phyloP scores from a whole-genome alignment of 1,139 yeast species.

The Williopsis jadinii region DNA sequence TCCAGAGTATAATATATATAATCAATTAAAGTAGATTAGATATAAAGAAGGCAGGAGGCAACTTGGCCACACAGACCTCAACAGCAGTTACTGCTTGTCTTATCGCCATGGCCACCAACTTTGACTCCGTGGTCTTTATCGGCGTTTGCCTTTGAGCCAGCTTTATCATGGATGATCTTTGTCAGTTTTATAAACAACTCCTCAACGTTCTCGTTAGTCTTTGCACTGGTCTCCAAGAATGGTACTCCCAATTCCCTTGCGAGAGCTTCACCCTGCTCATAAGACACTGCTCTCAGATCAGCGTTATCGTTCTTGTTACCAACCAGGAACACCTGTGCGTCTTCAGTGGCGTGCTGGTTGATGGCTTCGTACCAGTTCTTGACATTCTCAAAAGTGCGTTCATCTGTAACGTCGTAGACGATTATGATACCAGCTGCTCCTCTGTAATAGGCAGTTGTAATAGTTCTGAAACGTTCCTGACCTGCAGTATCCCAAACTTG shows the following conservation, averaged over 20 bases:
- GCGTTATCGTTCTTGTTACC: conserved; percentile 91
- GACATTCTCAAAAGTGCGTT: conserved; percentile 75
- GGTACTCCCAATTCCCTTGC: conserved; percentile 88
- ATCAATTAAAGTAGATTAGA: too few relatives aligned
- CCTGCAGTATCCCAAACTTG: conserved; percentile 99
- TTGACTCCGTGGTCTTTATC: conserved; percentile 25
- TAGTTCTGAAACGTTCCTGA: conserved; percentile 95
- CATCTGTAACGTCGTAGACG: conserved; percentile 94
- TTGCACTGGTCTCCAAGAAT: conserved; percentile 93
- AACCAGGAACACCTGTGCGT: conserved; percentile 86
- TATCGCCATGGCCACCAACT: conserved; percentile 16
- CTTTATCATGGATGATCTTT: conserved; percentile 74
- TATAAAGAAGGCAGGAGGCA: too few relatives aligned
- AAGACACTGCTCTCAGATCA: conserved; percentile 69
- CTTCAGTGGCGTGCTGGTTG: conserved; percentile 93
- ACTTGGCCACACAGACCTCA: conserved; percentile 2
- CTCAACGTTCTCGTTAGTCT: conserved; percentile 87
- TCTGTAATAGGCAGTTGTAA: conserved; percentile 96
- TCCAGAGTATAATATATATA: too few relatives aligned
- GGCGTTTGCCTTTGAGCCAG: conserved; percentile 25
- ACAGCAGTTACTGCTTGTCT: conserved; percentile 11
- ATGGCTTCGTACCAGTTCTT: conserved; percentile 94
- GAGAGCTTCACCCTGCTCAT: conserved; percentile 83
- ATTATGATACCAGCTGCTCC: conserved; percentile 98
- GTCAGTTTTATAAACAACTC: conserved; percentile 89